phyloP scores from a whole-genome alignment of 495 filamentous ascomycete species.

The Talaromyces adpressus region DNA sequence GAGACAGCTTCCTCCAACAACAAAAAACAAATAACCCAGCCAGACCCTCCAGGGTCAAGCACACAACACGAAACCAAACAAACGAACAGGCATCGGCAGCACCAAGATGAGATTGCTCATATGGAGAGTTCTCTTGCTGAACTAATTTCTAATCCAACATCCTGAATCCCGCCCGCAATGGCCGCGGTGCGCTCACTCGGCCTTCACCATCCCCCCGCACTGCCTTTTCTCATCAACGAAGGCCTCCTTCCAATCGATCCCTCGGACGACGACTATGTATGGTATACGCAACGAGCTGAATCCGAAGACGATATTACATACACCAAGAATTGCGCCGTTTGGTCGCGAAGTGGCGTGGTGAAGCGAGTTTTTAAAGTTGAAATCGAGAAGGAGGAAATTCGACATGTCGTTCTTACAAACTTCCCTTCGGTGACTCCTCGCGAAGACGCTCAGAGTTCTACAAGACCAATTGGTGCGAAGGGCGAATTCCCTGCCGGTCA shows the following conservation, averaged over 20 bases:
- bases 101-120: neutral
- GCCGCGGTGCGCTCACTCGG: constrained; percentile 82
- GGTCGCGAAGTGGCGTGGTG: constrained; percentile 81
- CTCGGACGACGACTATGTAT: constrained; percentile 59
- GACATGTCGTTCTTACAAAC: constrained; percentile 74
- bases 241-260: constrained; percentile 66
- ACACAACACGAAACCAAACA: neutral
- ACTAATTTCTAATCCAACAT: neutral
- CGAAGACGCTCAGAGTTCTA: neutral
- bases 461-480: constrained; percentile 19
- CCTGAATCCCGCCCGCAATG: constrained; percentile 41
- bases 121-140: neutral
- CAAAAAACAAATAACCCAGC: neutral
- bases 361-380: constrained; percentile 84
- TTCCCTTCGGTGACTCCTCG: constrained; percentile 50
- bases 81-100: neutral
- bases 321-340: constrained; percentile 77
- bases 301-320: constrained; percentile 79
- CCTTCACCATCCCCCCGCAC: constrained; percentile 73
- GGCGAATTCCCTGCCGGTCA: constrained; percentile 14
- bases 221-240: constrained; percentile 79
- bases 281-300: constrained; percentile 56
- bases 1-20: neutral
- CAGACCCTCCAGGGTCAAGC: neutral
- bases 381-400: constrained; percentile 74